These are phyloP conservation scores for Backusella psychrophila DNA, from an alignment of 192 early-diverging fungal species.

Conservation along the genomic window DNA sequence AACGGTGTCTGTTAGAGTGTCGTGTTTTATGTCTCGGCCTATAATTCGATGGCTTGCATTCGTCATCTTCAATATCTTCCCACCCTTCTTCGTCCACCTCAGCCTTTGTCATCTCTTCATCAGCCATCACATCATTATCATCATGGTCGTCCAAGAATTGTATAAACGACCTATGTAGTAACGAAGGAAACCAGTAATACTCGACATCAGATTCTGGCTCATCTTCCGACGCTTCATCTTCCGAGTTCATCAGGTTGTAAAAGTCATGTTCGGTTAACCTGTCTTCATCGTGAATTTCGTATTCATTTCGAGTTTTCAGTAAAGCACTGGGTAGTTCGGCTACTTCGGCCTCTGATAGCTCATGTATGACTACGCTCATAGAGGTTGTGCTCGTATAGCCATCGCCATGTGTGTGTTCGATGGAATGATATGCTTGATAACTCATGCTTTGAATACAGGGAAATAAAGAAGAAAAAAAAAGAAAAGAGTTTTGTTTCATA, in stretches of 20 bases:
- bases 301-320: not conserved
- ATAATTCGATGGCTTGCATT: not conserved
- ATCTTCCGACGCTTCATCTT: not conserved
- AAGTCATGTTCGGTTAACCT: constrained; percentile 4
- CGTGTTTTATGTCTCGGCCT: not conserved
- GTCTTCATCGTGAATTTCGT: constrained; percentile 3
- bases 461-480: not conserved
- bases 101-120: not conserved
- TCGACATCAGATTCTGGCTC: constrained; percentile 14
- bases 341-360: constrained; percentile 2
- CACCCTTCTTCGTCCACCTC: not conserved
- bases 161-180: constrained; percentile 5
- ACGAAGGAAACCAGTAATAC: constrained; percentile 17
- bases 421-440: constrained; percentile 5
- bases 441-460: not conserved
- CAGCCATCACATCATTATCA: not conserved
- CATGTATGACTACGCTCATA: not conserved
- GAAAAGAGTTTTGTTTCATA: not conserved
- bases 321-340: not conserved
- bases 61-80: not conserved
- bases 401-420: not conserved
- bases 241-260: not conserved
- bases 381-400: not conserved
- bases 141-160: constrained; percentile 1
- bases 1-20: not conserved